These are phyloP conservation scores for Apiospora marii DNA, from an alignment of 2,329 filamentous ascomycete species.

Conservation along the genomic window DNA sequence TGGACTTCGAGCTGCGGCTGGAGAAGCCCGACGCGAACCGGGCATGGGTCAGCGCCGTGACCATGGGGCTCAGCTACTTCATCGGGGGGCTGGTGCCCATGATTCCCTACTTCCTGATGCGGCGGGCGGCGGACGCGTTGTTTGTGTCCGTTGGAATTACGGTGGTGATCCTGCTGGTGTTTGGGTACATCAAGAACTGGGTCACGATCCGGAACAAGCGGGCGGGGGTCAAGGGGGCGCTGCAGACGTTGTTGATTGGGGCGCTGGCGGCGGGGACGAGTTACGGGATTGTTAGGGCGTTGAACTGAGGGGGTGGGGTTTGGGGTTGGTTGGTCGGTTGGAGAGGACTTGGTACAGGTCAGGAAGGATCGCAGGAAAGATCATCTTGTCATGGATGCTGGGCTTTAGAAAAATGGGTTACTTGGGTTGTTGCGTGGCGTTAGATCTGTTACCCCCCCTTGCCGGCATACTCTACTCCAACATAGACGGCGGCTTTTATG, in stretches of 20 bases:
- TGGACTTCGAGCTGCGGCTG: constrained; percentile 44
- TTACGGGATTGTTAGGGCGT: constrained; percentile 66
- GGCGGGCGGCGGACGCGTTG: constrained; percentile 46
- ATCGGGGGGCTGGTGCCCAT: constrained; percentile 64
- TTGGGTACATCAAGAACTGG: constrained; percentile 54
- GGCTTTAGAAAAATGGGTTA: background rate
- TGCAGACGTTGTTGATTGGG: constrained; percentile 71
- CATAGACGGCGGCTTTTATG: background rate
- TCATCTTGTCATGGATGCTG: background rate
- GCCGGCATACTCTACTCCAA: background rate
- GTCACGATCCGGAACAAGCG: constrained; percentile 59
- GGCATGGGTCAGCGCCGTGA: constrained; percentile 55
- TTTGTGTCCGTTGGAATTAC: constrained; percentile 53
- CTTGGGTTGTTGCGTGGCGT: background rate
- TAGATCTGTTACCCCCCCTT: background rate
- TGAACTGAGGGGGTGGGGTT: constrained; percentile 48
- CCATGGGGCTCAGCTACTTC: constrained; percentile 64
- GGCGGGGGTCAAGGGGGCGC: constrained; percentile 64
- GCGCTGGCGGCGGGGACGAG: constrained; percentile 71
- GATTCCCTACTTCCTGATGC: constrained; percentile 61
- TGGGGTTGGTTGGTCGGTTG: background rate
- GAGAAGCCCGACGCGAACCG: constrained; percentile 40
- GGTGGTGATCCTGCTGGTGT: constrained; percentile 52
- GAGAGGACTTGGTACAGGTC: no score
- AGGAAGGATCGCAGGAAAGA: no score